A percentile compares a stretch with the other conserved stretches of the same genome.
phyloP scores from a whole-genome alignment of 768 basidiomycete genomes.

The Leccinum incarnatum region DNA sequence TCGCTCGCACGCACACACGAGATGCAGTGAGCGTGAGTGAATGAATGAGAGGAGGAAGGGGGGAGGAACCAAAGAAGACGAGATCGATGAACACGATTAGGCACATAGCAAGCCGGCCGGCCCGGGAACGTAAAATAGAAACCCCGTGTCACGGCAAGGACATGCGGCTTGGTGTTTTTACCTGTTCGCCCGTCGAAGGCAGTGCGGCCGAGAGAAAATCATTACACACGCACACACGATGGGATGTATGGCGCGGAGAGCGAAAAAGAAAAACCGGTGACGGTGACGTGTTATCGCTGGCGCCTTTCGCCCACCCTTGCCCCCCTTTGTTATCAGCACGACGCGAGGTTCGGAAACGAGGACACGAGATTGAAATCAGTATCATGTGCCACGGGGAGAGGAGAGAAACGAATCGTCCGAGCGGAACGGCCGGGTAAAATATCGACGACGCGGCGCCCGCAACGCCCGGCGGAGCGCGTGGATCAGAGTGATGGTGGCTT shows the following conservation, averaged over 20 bases:
- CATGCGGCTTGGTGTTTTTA: not conserved
- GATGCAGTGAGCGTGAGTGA: not conserved
- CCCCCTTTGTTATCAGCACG: not conserved
- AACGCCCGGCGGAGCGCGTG: not conserved
- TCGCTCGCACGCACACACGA: not conserved
- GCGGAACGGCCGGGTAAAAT: not conserved
- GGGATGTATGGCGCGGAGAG: not conserved
- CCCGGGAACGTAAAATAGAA: not conserved
- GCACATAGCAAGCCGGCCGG: not conserved
- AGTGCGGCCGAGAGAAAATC: slow-evolving; percentile 17
- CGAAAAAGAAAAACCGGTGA: not conserved
- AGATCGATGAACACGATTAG: not conserved
- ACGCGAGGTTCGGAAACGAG: not conserved
- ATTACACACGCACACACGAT: not conserved
- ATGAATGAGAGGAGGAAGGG: not conserved
- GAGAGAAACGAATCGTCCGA: not conserved
- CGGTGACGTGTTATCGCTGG: slow-evolving; percentile 13
- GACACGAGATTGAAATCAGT: not conserved
- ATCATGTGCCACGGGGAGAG: not conserved
- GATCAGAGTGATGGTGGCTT: not conserved
- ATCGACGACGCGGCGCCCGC: not conserved
- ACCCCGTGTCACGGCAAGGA: not conserved
- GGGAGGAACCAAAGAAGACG: not conserved
- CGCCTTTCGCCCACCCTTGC: not conserved
- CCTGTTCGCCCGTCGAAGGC: not conserved